Base-by-base conservation (phyloP, 345 rosid species). In the Carallia pectinifolia region DNA sequence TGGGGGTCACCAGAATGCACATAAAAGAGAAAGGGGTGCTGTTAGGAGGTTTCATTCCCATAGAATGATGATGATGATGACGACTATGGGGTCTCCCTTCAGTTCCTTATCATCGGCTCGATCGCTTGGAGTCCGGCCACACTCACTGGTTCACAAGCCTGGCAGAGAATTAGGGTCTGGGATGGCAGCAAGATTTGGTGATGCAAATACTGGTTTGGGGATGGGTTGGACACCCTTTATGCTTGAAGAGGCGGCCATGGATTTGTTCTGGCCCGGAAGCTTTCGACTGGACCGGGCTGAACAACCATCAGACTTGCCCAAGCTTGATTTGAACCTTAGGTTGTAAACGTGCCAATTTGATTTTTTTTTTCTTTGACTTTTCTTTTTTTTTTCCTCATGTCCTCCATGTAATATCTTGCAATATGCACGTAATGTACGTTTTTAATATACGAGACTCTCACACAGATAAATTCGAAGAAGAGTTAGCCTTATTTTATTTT, bases 1-100 rank as follows among this genome's bases (percentile, higher is more conserved):
- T 30, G 88, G 88, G 5, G 88, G 85, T 9, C 88, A 84, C 39
- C 88, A 81, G 48, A 84, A 84, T 40, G 85, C 88, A 30, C 88
- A 84, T 73, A 80, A 81, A 60, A 65, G 83, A 40, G 88, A 84
- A 58, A 73, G 85, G 61, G 82, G 78, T 48, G 82, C 75, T 16
- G 84, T 81, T 2, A 84, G 73, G 59, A 79, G 81, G 64, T 77
- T 62, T 55, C 74, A 80, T 6, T 68, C 79, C 62, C 72, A 84
- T 61, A 70, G 80, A 70, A 80, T 74, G 82, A 65, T 77, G 75
- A 33, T 77, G 75, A 33, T 33, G 34, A 67, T 79, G 80, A n/a
- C 69, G 6, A 36, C 63, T 9, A 19, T 69, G 7, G 77, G 72
- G 10, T 54, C 53, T 30, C 80, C 82, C 12, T 61, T 74, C 68